Evolutionary conservation across 176 grass and related monocot genomes (phyloP).

Genomic region (Metroxylon sagu): DNA sequence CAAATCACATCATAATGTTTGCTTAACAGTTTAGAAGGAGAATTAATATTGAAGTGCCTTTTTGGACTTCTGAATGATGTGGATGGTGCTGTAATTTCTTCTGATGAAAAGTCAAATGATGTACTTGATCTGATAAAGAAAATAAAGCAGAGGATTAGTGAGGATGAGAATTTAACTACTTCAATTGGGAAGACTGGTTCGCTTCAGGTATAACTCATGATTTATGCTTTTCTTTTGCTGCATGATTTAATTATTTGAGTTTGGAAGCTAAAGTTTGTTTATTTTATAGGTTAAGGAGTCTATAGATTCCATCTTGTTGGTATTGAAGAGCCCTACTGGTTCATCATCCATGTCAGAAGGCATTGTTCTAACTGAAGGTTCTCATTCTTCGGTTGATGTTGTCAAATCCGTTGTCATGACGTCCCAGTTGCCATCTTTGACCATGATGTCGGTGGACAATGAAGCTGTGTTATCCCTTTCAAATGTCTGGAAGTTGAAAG

Average conservation of each 20-base stretch:
- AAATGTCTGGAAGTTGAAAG: slow-evolving; percentile 68
- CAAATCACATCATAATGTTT: slow-evolving; percentile 20
- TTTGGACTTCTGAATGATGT: slow-evolving; percentile 54
- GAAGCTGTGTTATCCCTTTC: slow-evolving; percentile 46
- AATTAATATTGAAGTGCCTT: slow-evolving; percentile 62
- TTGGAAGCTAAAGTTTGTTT: slow-evolving; percentile 24
- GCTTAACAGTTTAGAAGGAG: slow-evolving; percentile 51
- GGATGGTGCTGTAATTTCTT: slow-evolving; percentile 29
- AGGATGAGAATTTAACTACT: slow-evolving; percentile 29
- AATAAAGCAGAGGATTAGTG: slow-evolving; percentile 38
- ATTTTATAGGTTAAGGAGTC: slow-evolving; percentile 48
- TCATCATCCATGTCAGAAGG: slow-evolving; percentile 23
- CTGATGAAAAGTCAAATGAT: slow-evolving; percentile 34
- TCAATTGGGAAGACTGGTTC: slow-evolving; percentile 40
- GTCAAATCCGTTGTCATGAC: slow-evolving; percentile 53
- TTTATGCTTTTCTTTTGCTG: slow-evolving; percentile 10
- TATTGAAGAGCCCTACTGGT: slow-evolving; percentile 39
- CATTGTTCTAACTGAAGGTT: slow-evolving; percentile 39
- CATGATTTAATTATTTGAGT: slow-evolving; percentile 18
- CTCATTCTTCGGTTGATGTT: slow-evolving; percentile 28
- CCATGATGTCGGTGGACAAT: slow-evolving; percentile 19
- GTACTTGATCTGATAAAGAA: slow-evolving; percentile 41
- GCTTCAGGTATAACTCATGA: slow-evolving; percentile 37
- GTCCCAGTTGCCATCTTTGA: slow-evolving; percentile 46
- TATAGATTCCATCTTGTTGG: slow-evolving; percentile 35